These are phyloP conservation scores for Aphanomyces stellatus DNA, from an alignment of 352 stramenopile genomes.

Conservation along the genomic window DNA sequence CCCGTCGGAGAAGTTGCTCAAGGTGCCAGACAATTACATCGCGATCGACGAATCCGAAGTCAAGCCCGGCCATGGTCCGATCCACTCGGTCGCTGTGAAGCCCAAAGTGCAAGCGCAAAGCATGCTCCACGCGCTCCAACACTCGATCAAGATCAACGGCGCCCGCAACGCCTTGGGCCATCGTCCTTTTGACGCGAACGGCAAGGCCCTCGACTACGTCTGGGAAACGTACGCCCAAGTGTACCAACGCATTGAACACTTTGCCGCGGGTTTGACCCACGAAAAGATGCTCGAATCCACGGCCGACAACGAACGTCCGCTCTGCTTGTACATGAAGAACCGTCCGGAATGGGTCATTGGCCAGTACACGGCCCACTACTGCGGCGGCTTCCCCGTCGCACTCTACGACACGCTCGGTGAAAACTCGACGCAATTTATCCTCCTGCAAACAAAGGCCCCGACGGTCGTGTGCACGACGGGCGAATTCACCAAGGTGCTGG, in stretches of 20 bases:
- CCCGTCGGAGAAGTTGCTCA: too few relatives aligned
- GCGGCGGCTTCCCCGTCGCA: constrained; percentile 49
- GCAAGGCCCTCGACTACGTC: constrained; percentile 29
- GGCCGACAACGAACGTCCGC: constrained; percentile 41
- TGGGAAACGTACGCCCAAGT: constrained; percentile 58
- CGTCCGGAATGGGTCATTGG: constrained; percentile 87
- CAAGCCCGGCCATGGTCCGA: too few relatives aligned
- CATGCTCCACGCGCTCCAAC: constrained; percentile 12
- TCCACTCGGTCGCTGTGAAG: too few relatives aligned
- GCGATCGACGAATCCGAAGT: too few relatives aligned
- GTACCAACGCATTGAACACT: constrained; percentile 27
- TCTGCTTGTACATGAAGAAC: constrained; percentile 97
- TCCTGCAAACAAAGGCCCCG: constrained; percentile 58
- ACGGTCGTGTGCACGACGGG: constrained; percentile 56
- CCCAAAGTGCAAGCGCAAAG: too few relatives aligned
- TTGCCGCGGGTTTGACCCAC: constrained; percentile 38
- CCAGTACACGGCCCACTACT: constrained; percentile 43
- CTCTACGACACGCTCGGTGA: constrained; percentile 74
- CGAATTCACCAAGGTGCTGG: constrained; percentile 48
- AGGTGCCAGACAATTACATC: too few relatives aligned
- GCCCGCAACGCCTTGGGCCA: not conserved
- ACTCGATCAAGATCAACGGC: not conserved
- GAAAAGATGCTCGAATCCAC: constrained; percentile 30
- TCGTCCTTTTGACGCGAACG: constrained; percentile 21
- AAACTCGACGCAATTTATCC: constrained; percentile 57